phyloP scores from a whole-genome alignment of 2,329 filamentous ascomycete genomes.

The Colletotrichum agaves region DNA sequence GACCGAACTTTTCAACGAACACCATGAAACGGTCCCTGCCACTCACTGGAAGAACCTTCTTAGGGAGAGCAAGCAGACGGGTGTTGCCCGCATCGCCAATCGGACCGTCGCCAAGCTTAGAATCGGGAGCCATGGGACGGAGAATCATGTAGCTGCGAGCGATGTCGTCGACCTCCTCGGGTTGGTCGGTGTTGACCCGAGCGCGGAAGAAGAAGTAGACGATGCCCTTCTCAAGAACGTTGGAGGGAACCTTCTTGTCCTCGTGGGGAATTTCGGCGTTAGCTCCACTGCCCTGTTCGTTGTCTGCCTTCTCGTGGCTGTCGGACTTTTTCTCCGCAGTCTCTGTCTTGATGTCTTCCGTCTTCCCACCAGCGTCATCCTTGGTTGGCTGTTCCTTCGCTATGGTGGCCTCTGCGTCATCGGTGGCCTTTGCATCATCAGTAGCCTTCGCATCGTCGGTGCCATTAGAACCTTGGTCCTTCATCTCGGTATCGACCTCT shows the following conservation, averaged over 20 bases:
- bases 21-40: slow-evolving; percentile 78
- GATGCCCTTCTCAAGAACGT: slow-evolving; percentile 84
- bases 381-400: background rate
- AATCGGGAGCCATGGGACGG: slow-evolving; percentile 75
- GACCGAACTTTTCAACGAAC: slow-evolving; percentile 81
- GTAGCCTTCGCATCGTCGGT: background rate
- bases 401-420: background rate
- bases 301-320: background rate
- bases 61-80: slow-evolving; percentile 81
- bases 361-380: too few relatives aligned
- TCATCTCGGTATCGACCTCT: slow-evolving; percentile 19
- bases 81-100: slow-evolving; percentile 67
- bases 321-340: background rate
- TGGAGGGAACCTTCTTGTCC: slow-evolving; percentile 44
- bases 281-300: background rate
- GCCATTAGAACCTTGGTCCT: background rate
- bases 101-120: slow-evolving; percentile 67
- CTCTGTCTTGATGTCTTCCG: background rate
- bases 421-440: background rate
- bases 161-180: slow-evolving; percentile 76
- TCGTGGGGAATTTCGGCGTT: slow-evolving; percentile 34
- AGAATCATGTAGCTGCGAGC: slow-evolving; percentile 84
- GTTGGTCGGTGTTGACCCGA: slow-evolving; percentile 78
- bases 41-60: slow-evolving; percentile 81
- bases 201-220: slow-evolving; percentile 92